Base-by-base conservation (phyloP, 371 early-diverging fungal species). In the Syncephalastrum racemosum region DNA sequence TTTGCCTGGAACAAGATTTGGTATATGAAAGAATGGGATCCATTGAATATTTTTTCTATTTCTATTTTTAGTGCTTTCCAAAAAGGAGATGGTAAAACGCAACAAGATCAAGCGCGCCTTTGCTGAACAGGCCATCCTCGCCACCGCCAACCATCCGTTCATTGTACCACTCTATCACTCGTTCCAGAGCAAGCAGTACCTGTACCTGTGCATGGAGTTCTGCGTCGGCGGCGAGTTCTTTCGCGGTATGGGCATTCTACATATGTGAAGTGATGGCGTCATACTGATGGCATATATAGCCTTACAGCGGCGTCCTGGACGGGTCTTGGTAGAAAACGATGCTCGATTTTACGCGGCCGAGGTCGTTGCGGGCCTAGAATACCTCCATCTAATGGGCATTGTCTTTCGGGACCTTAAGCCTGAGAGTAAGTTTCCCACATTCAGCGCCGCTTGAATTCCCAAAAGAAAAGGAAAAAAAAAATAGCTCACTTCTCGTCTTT, bases 391-490 rank as follows among this genome's bases (percentile, higher is more conserved):
- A 40, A 87, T 88, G 75, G 96, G 94, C 0, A 93, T 92, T 62
- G 90, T 98, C 23, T 97, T 98, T 75, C 73, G 99, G 39, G 99
- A 99, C 71, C 77, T 99, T 57, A 99, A 99, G 71, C 97, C 99
- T 25, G 98, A 97, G 68, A 97, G 93, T 89, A 80, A 79, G 82
- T 69, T 58, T 19, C 20, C 16, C 36, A 10, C 2, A 2, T 31
- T 5, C 10, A 10, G 36, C 36, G 36, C 36, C 36, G 36, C 36
- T 8, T 31, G 36, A 31, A 31, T 31, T 8, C 36, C 36, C 10
- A n/a, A n/a, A n/a, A n/a, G n/a, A n/a, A n/a, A n/a, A n/a, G n/a
- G n/a, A n/a, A n/a, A n/a, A n/a, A 31, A 31, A 27, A 31, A 31
- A 31, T 31, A 31, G 36, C 36, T 31, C 36, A 31, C 36, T 10